Percentiles rank a stretch among this genome's conserved stretches.
These are phyloP conservation scores for Trichoderma reesei DNA, from an alignment of 495 filamentous ascomycete species.

Conservation along the genomic window DNA sequence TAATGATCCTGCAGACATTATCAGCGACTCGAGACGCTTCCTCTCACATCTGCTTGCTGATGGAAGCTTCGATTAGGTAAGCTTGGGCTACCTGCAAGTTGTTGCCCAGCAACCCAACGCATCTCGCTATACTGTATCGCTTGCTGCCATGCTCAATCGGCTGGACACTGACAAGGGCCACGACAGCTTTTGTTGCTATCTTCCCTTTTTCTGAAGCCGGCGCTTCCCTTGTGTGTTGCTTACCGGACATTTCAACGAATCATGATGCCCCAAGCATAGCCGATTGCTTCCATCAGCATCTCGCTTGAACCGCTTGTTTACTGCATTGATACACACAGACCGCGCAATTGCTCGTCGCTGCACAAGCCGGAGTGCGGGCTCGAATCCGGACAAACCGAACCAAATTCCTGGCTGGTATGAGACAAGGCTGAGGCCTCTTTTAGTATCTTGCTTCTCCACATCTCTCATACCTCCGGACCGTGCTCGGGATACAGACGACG, in stretches of 20 bases:
- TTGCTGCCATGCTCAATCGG: background rate
- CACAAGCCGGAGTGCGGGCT: background rate
- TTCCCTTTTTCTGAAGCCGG: too few relatives aligned
- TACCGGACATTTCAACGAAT: background rate
- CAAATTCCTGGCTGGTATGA: background rate
- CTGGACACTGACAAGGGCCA: background rate
- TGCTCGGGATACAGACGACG: background rate
- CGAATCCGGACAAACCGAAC: background rate
- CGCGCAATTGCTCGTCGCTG: background rate
- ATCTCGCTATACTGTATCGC: background rate
- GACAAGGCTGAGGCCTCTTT: background rate
- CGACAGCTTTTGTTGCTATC: background rate
- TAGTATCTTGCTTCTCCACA: background rate
- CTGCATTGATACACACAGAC: background rate
- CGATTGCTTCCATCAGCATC: background rate
- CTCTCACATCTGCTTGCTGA: background rate
- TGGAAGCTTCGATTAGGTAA: background rate
- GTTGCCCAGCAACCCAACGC: conserved; percentile 2
- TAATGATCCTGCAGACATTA: too few relatives aligned
- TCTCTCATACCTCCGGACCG: background rate
- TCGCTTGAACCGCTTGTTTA: background rate
- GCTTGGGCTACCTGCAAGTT: background rate
- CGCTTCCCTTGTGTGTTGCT: background rate
- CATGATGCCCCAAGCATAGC: background rate
- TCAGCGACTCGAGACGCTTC: too few relatives aligned